phyloP scores from a whole-genome alignment of 164 flowering plant genomes.

The Warburgia ugandensis region DNA sequence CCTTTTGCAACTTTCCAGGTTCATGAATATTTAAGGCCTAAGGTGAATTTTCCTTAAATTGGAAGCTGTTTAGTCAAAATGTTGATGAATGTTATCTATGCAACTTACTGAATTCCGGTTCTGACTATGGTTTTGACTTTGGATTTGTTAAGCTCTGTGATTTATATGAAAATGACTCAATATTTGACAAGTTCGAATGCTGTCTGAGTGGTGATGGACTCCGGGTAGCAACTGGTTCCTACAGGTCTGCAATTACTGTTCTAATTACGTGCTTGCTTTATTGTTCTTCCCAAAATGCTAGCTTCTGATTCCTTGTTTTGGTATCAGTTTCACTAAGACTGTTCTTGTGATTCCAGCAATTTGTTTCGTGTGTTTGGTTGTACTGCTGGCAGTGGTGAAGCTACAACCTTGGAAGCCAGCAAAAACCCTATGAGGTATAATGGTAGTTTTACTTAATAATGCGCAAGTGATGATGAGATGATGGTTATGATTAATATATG shows the following conservation, averaged over 20 bases:
- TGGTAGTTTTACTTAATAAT: background rate
- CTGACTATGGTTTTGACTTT: slow-evolving; percentile 2
- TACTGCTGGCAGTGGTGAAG: slow-evolving; percentile 65
- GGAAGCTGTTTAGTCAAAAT: background rate
- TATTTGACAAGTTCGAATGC: slow-evolving; percentile 97
- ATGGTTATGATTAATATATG: no score
- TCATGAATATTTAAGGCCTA: slow-evolving; percentile 92
- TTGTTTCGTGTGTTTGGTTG: slow-evolving; percentile 92
- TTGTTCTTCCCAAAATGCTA: background rate
- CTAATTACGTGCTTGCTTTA: background rate
- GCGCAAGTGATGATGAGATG: background rate
- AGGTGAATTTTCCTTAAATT: slow-evolving; percentile 33
- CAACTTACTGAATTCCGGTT: background rate
- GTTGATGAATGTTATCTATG: background rate
- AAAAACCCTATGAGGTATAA: slow-evolving; percentile 95
- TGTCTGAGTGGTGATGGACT: slow-evolving; percentile 92
- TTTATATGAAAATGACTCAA: slow-evolving; percentile 95
- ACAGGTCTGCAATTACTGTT: slow-evolving; percentile 46
- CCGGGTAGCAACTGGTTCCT: slow-evolving; percentile 91
- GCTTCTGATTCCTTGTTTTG: background rate
- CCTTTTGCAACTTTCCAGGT: slow-evolving; percentile 96
- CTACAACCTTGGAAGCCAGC: slow-evolving; percentile 93
- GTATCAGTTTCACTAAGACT: slow-evolving; percentile 3
- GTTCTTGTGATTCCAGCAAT: slow-evolving; percentile 46
- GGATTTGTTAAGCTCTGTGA: slow-evolving; percentile 69